Evolutionary conservation across 192 early-diverging fungal species (phyloP), one percentile per base, ranked within the genome.

Genomic region (Coemansia sp.): DNA sequence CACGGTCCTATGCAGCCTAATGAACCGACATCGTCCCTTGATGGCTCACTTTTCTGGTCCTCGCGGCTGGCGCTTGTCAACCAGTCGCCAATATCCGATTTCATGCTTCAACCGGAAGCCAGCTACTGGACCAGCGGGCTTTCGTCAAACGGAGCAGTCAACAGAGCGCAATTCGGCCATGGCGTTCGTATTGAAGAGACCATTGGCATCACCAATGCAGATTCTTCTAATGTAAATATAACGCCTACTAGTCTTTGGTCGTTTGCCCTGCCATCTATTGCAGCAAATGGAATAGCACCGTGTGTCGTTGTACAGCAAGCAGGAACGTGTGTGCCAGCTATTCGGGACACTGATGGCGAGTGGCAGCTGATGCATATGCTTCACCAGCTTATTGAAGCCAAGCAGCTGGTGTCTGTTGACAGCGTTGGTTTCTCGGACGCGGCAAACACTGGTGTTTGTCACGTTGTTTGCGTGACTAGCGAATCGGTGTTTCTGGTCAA

Each of bases 1-100:
- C 48, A 56, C 10, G 18, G n/a, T n/a, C 30, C 10, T 12, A 10
- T 30, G 49, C 56, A 50, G 49, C 49, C 14, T 8, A 22, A 50
- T 50, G 49, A 22, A 10, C 17, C 49, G 16, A 17, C 20, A 50
- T 5, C 16, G 5, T 22, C 5, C 5, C 5, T 10, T 50, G 5
- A 5, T 50, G 49, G 17, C 17, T 50, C 49, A n/a, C 65, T 52
- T 33, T 12, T 51, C 2, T 60, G 57, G 57, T 33, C 51, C 14
- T 22, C 36, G 8, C 28, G 50, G 4, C 45, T 55, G 29, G 66
- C 71, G 7, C 51, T 80, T 0, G 51, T 61, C 32, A 74, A 68
- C 67, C 77, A 73, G 30, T 70, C 71, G 22, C 77, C 77, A 2
- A 56, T 68, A 28, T 22, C 61, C 5, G 71, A 73, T 56, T 56